Evolutionary conservation across 1,284 basidiomycete species (phyloP), one percentile per base, ranked within the genome.

Genomic region (Somion occarium): DNA sequence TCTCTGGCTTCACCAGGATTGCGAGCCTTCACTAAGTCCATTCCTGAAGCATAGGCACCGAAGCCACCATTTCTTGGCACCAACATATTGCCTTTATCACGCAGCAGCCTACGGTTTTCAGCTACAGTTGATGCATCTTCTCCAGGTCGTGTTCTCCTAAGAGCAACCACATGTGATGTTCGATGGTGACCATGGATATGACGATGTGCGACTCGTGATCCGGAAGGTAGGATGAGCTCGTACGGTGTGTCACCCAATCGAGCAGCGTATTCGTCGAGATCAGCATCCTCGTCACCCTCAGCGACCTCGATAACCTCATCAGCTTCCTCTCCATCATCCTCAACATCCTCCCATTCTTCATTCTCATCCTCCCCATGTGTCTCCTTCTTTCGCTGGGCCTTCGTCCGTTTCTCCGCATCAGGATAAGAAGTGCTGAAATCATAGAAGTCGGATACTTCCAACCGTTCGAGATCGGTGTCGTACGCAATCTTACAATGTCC

Each of bases 401-500:
- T 65, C 54, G 63, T 59, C 34, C 61, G 62, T 52, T 60, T 59
- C 46, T 71, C 67, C 5, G 73, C 76, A 51, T 82, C 78, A 0
- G 88, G 86, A 63, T 95, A 95, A 18, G 87, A 91, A 1, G 78
- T 71, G 0, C 83, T 79, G 67, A 96, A 99, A 69, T 98, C 93
- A 71, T 98, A 99, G 66, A 80, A 98, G 61, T 98, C 96, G 0
- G 93, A 90, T 4, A 97, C 61, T 63, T 98, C 94, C 44, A 96
- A 79, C 44, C 85, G 79, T 61, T 98, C 93, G 41, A 76, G 69
- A 59, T 91, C 85, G 1, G 78, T 73, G 50, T 93, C 90, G 67
- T 98, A 99, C 0, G 92, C 90, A 54, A 99, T 83, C 71, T 98
- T 98, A 80, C 95, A 98, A 63, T 99, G 97, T 39, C 80, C 80